Evolutionary conservation across 179 eudicot species (phyloP), one percentile per base, ranked within the genome.

Genomic region (Actinidia arguta): DNA sequence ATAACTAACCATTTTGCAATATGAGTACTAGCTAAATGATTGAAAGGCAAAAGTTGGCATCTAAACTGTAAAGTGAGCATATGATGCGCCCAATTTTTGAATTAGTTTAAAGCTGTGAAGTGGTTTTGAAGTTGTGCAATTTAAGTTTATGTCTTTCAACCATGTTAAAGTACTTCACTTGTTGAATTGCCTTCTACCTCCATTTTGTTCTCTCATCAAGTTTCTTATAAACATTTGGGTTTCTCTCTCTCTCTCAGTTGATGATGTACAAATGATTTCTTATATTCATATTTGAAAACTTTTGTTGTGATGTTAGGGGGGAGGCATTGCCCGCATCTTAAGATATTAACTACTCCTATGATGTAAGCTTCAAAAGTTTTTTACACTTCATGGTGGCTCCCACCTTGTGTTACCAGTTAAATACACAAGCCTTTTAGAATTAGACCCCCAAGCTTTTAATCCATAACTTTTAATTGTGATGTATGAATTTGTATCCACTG

Each of bases 341-440:
- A 47, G 75, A 75, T 75, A 31, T 63, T 81, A 92, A 91, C 81
- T 87, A 84, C 46, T 88, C 93, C 51, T 86, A 90, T 84, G 91
- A 93, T 81, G 93, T 91, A 81, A 90, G 90, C 86, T 90, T 91
- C 85, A 90, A 91, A 84, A 90, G 91, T 85, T 82, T 96, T 88
- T 89, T 81, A 64, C 95, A 96, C 91, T 96, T 96, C 94, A 92
- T 96, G 94, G 88, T 96, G 87, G 96, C 98, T 83, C 99, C 99
- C 64, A 96, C 99, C 18, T 82, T 96, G 58, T 96, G 99, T 87
- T 96, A 93, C 89, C 99, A 96, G 99, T 98, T 96, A 85, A 71
- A 44, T 18, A 51, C 52, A 42, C 63, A 51, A 64, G 22, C 39
- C 67, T 20, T 78, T 42, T 56, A 25, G 8, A 25, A 36, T 16